A percentile compares a stretch with the other conserved stretches of the same genome.
Evolutionary conservation across 2,329 filamentous ascomycete genomes (phyloP).

Genomic region (Stachybotrys chartarum): DNA sequence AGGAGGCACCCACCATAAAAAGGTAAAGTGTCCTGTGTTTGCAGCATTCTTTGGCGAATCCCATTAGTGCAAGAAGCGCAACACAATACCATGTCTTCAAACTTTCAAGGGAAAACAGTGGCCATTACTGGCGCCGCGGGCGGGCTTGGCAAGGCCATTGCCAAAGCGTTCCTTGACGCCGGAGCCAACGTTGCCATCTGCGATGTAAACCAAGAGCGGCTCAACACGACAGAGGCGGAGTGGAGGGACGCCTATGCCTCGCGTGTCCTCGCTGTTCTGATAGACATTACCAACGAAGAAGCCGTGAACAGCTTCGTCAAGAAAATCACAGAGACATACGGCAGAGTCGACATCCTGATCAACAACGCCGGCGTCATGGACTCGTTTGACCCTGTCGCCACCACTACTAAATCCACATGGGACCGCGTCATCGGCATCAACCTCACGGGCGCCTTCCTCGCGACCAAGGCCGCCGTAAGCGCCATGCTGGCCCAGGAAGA

Average conservation of each 20-base stretch:
- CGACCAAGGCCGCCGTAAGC: constrained; percentile 41
- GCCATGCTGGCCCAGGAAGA: constrained; percentile 7
- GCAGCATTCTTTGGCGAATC: not conserved
- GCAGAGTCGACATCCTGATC: constrained; percentile 39
- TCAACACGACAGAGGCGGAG: not conserved
- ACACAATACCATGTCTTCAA: not conserved
- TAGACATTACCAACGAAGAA: constrained; percentile 9
- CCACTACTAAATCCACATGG: constrained; percentile 36
- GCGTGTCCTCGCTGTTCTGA: not conserved
- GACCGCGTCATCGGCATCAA: constrained; percentile 47
- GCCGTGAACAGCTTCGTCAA: constrained; percentile 11
- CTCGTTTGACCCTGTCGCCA: constrained; percentile 42
- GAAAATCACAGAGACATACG: constrained; percentile 8
- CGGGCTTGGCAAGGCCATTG: constrained; percentile 1
- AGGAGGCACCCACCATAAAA: too few species aligned
- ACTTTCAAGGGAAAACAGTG: not conserved
- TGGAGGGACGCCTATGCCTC: not conserved
- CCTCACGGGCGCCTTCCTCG: constrained; percentile 44
- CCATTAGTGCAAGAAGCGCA: not conserved
- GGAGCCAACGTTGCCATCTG: constrained; percentile 3
- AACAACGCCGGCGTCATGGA: constrained; percentile 52
- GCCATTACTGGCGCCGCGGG: constrained; percentile 2
- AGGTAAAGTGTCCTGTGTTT: too few species aligned
- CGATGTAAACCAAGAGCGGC: constrained; percentile 3
- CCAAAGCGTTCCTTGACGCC: constrained; percentile 1